Percentiles rank a stretch among this genome's conserved stretches.
Conservation (phyloP, 805 yeast species). For the Sungouiella thailandica region DNA sequence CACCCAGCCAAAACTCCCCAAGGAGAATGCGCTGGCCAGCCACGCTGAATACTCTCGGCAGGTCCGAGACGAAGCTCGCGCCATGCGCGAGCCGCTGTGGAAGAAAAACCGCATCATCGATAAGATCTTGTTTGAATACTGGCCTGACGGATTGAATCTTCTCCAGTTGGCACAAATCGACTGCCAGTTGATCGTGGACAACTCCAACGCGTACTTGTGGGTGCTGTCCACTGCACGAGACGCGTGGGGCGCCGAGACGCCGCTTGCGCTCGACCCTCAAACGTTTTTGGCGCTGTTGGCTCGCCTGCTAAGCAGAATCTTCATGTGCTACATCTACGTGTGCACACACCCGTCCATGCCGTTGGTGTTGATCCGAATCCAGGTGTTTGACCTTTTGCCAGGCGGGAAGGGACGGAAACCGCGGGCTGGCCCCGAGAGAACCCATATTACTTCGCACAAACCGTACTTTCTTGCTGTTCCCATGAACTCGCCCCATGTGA, state of each 20-base stretch:
- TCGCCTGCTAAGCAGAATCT: constrained; percentile 44
- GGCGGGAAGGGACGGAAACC: constrained; percentile 1
- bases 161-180: constrained; percentile 70
- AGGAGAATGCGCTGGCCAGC: constrained; percentile 2
- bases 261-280: constrained; percentile 46
- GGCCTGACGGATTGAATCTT: constrained; percentile 55
- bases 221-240: constrained; percentile 43
- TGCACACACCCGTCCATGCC: constrained; percentile 64
- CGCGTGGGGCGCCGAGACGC: constrained; percentile 22
- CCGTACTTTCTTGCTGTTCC: constrained; percentile 70
- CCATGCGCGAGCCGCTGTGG: constrained; percentile 11
- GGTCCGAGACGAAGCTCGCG: constrained; percentile 8
- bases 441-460: constrained; percentile 47
- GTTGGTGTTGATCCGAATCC: constrained; percentile 56
- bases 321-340: constrained; percentile 59
- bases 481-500: constrained; percentile 57
- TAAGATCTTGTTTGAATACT: constrained; percentile 42
- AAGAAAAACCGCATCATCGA: constrained; percentile 37
- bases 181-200: constrained; percentile 57
- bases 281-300: constrained; percentile 46
- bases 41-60: constrained; percentile 6
- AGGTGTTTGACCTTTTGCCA: constrained; percentile 51
- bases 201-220: constrained; percentile 47
- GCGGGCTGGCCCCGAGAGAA: constrained; percentile 14
- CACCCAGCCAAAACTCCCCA: constrained; percentile 17